phyloP scores from a whole-genome alignment of 805 yeast species.

The Candida boidinii region DNA sequence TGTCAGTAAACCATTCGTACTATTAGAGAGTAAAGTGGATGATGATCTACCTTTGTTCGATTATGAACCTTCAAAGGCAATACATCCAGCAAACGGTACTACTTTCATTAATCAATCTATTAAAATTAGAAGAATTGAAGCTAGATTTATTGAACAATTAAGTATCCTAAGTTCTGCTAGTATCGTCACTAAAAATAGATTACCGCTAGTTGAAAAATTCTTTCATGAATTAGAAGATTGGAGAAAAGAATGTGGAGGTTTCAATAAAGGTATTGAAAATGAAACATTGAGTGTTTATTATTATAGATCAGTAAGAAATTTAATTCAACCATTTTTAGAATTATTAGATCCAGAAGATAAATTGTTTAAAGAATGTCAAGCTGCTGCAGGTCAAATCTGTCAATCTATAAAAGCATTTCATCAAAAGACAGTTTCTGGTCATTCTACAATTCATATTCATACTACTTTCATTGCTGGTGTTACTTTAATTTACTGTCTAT shows the following conservation, averaged over 20 bases:
- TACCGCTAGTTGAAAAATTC: constrained; percentile 41
- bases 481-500: constrained; percentile 55
- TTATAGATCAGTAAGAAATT: constrained; percentile 48
- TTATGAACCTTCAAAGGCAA: constrained; percentile 30
- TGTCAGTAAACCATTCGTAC: constrained; percentile 47
- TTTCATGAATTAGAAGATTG: constrained; percentile 49
- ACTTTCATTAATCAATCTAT: constrained; percentile 50
- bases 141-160: constrained; percentile 46
- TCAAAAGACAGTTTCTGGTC: constrained; percentile 53
- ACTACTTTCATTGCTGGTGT: constrained; percentile 65
- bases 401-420: constrained; percentile 56
- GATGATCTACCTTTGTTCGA: constrained; percentile 41
- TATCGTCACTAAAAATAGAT: constrained; percentile 26
- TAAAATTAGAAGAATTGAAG: constrained; percentile 49
- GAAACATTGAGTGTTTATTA: constrained; percentile 53
- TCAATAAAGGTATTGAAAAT: constrained; percentile 42
- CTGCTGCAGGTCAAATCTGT: constrained; percentile 65
- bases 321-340: constrained; percentile 59
- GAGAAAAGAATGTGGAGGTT: constrained; percentile 44
- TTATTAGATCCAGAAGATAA: constrained; percentile 52
- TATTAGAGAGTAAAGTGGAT: constrained; percentile 44
- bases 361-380: constrained; percentile 57
- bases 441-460: constrained; percentile 58
- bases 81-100: constrained; percentile 25
- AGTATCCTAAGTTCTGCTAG: constrained; percentile 27